Evolutionary conservation across 148 eudicot species (phyloP).

Genomic region (Simmondsia chinensis): DNA sequence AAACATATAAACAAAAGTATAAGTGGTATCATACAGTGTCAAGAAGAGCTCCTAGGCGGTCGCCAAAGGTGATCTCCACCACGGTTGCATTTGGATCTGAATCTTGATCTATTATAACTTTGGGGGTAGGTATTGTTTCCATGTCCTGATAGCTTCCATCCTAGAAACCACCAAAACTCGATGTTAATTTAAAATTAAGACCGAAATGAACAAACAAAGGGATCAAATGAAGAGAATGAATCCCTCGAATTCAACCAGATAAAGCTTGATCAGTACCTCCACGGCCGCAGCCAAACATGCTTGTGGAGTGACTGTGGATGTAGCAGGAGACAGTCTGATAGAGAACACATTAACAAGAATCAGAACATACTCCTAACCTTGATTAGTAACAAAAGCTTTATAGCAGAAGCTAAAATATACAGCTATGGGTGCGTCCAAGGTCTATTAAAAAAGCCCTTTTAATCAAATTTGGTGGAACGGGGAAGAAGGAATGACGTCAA

Average conservation of each 20-base stretch:
- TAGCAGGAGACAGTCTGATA: constrained; percentile 40
- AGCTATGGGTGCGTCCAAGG: background rate
- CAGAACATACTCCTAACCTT: background rate
- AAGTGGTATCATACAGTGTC: constrained; percentile 60
- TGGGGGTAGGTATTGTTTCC: constrained; percentile 70
- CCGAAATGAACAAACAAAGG: background rate
- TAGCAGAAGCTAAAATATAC: background rate
- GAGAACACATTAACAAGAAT: constrained; percentile 2
- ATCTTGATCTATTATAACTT: constrained; percentile 83
- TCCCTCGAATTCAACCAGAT: background rate
- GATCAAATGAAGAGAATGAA: background rate
- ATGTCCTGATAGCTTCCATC: constrained; percentile 55
- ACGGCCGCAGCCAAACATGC: constrained; percentile 63
- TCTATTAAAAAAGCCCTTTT: background rate
- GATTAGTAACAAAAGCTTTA: background rate
- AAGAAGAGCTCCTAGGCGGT: constrained; percentile 89
- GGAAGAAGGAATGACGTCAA: background rate
- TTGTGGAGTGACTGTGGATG: constrained; percentile 26
- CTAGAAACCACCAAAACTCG: constrained; percentile 19
- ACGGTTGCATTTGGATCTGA: constrained; percentile 84
- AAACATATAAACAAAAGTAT: background rate
- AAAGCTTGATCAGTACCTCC: constrained; percentile 43
- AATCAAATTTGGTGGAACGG: background rate
- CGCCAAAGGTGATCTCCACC: constrained; percentile 83
- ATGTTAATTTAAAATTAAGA: background rate